Base-by-base conservation (phyloP, 2,329 filamentous ascomycete species). In the Hirsutella rhossiliensis region DNA sequence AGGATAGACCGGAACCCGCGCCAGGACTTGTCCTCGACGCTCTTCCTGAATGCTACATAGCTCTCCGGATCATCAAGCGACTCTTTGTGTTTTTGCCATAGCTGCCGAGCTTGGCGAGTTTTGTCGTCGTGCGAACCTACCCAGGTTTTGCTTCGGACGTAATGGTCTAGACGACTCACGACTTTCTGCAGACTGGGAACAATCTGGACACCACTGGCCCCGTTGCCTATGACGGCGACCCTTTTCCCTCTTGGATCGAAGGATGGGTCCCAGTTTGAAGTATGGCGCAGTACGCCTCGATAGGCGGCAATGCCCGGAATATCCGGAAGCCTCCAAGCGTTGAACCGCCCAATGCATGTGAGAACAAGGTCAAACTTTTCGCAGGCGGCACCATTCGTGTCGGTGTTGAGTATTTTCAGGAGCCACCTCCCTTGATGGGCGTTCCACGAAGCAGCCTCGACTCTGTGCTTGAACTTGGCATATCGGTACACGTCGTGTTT, bases 71-170 rank as follows among this genome's bases (percentile, higher is more conserved):
- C 63, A 41, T 78, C 52, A 56, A 83, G 83, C 0, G 69, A 11
- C 32, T 34, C 13, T 34, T 34, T 34, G 32, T n/a, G 13, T 11
- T 34, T n/a, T 15, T 34, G 7, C 66, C 18, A 76, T n/a, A n/a
- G n/a, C n/a, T n/a, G n/a, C n/a, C n/a, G n/a, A n/a, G n/a, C n/a
- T n/a, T n/a, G n/a, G n/a, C n/a, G n/a, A n/a, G n/a, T n/a, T n/a
- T 64, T 71, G 51, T 73, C 62, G 46, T 73, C 63, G 30, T 74
- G 75, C 2, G 75, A 69, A 0, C 80, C 76, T 27, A 85, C 76
- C 82, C 82, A 86, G 0, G 81, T 84, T 29, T 67, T 72, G 51
- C 73, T 80, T 11, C 81, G 67, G 1, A 72, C 77, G 49, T 83
- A 84, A 57, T 82, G 77, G 48, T 84, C 77, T 0, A 84, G 62